Evolutionary conservation across 2,329 filamentous ascomycete genomes (phyloP), one percentile per base, ranked within the genome.

Genomic region (Drechslerella coelobrocha): DNA sequence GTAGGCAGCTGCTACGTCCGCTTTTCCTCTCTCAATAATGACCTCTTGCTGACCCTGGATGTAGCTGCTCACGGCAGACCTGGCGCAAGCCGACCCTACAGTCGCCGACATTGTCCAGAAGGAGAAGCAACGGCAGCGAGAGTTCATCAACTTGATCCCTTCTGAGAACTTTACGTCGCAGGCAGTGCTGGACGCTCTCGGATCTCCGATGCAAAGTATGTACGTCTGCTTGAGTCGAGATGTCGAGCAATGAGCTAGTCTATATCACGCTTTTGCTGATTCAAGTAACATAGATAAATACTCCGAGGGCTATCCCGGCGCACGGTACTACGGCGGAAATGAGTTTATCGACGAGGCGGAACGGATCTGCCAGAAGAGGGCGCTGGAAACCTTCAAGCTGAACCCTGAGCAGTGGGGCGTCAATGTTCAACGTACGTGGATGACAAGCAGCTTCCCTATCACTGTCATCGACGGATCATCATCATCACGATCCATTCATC

Each of bases 101-200:
- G 89, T 97, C 74, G 96, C 88, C 79, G 87, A 90, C 57, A 97
- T 97, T 76, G 87, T 97, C 75, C 89, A 96, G 80, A 93, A 92
- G 85, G 94, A 99, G 83, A 97, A 97, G 86, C 85, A 85, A 75
- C 86, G 94, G 75, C 94, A 99, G 81, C 96, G 96, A 81, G 92
- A 97, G 80, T 99, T 97, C 78, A 96, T 99, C 82, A 97, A 97
- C 80, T 84, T 96, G 65, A 96, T 96, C 75, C 92, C 92, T 19
- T 96, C 92, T 5, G 92, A 96, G 81, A 96, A 96, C 82, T 96
- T 96, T 78, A 96, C 92, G 24, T 96, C 92, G 6, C 90, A 95
- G 79, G 91, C 92, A 27, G 92, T 96, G 19, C 85, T 96, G 61
- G 92, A 96, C 83, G 91, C 92, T 31, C 83, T 96, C 71, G 92